Evolutionary conservation across 2,329 filamentous ascomycete species (phyloP).

Genomic region (Dactylonectria macrodidyma): DNA sequence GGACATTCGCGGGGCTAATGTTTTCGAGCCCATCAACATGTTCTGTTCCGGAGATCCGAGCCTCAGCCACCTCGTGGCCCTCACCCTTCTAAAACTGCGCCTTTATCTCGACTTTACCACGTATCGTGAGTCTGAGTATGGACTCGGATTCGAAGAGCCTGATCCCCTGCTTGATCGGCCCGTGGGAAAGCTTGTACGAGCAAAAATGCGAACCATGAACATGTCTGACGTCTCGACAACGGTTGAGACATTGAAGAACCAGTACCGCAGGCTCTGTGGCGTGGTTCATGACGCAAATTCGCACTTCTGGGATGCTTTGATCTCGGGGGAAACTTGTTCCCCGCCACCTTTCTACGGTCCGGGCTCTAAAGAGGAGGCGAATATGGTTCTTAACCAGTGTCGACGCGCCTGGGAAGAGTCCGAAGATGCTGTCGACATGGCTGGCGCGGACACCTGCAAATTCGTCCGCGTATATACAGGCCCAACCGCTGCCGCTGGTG

Average conservation of each 20-base stretch:
- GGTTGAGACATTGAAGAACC: neutral
- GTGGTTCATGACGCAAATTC: slow-evolving; percentile 18
- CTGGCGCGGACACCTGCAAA: slow-evolving; percentile 3
- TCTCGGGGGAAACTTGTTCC: slow-evolving; percentile 1
- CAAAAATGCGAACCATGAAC: slow-evolving; percentile 1
- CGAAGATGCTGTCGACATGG: slow-evolving; percentile 15
- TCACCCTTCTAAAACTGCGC: slow-evolving; percentile 30
- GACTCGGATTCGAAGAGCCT: neutral
- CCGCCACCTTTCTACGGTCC: neutral
- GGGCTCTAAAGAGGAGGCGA: slow-evolving; percentile 26
- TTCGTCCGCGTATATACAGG: slow-evolving; percentile 8
- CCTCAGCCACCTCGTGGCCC: slow-evolving; percentile 29
- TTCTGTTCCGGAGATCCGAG: slow-evolving; percentile 10
- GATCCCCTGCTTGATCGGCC: slow-evolving; percentile 11
- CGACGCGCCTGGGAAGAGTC: slow-evolving; percentile 24
- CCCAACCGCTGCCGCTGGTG: neutral
- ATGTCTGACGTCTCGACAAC: neutral
- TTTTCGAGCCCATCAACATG: slow-evolving; percentile 1
- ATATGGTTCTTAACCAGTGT: slow-evolving; percentile 20
- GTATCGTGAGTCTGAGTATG: neutral
- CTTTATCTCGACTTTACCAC: slow-evolving; percentile 23
- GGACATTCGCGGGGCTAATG: neutral
- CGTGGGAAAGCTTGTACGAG: slow-evolving; percentile 5
- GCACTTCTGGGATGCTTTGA: slow-evolving; percentile 25
- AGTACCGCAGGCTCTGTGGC: slow-evolving; percentile 20